Conservation (phyloP, 2,329 filamentous ascomycete genomes). For the Hypoxylon sp. region DNA sequence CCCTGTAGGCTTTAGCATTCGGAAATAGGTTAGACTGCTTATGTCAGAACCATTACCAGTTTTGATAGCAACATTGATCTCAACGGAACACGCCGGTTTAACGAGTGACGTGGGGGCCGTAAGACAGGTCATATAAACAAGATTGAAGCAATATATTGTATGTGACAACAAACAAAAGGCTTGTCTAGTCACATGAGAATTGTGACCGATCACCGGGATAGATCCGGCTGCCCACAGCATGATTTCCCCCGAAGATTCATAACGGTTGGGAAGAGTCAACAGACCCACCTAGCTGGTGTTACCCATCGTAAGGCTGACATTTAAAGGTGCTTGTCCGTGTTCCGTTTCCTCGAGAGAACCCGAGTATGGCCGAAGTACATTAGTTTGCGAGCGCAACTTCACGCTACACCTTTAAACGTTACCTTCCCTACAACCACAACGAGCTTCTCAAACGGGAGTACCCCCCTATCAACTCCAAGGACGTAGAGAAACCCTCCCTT, state of each 20-base stretch:
- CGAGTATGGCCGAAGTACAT: conserved; percentile 35
- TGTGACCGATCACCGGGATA: conserved; percentile 28
- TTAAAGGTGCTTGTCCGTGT: conserved; percentile 10
- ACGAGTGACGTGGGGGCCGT: conserved; percentile 13
- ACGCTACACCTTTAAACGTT: conserved; percentile 30
- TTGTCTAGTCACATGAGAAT: conserved; percentile 22
- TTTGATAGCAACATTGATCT: conserved; percentile 15
- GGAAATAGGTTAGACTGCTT: conserved; percentile 21
- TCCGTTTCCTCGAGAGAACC: conserved; percentile 22
- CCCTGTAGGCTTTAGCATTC: conserved; percentile 9
- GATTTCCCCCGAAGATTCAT: conserved; percentile 24
- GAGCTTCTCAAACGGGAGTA: conserved; percentile 16
- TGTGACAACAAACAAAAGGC: conserved; percentile 7
- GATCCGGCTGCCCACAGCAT: conserved; percentile 26
- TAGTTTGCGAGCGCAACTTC: conserved; percentile 16
- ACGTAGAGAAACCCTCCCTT: conserved; percentile 8
- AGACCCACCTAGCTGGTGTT: conserved; percentile 21
- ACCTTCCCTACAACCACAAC: conserved; percentile 21
- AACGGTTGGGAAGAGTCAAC: conserved; percentile 14
- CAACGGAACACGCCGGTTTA: conserved; percentile 9
- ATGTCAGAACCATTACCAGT: conserved; percentile 25
- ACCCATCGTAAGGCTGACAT: conserved; percentile 42
- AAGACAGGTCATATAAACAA: conserved; percentile 4
- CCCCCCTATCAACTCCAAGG: conserved; percentile 20
- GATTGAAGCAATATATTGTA: conserved; percentile 19